phyloP scores from a whole-genome alignment of 352 stramenopile genomes.

The Saprolegnia diclina region DNA sequence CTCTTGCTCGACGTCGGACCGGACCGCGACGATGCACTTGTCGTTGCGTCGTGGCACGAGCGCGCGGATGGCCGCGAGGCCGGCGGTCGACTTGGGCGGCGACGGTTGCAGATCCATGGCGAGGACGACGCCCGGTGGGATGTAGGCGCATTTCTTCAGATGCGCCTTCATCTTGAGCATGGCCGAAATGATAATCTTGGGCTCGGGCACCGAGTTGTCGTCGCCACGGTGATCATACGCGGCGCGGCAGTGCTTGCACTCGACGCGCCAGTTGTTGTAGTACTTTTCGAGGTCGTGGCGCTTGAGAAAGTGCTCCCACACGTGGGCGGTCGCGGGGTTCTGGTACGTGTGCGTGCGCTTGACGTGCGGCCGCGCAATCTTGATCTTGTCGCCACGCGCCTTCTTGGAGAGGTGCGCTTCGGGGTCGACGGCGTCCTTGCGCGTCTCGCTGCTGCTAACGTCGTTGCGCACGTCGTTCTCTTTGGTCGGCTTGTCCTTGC shows the following conservation, averaged over 20 bases:
- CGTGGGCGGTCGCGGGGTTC: slow-evolving; percentile 13
- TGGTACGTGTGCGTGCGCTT: not conserved
- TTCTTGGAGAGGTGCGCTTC: not conserved
- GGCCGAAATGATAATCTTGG: slow-evolving; percentile 20
- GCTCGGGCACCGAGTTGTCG: not conserved
- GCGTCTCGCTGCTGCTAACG: not conserved
- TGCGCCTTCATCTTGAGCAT: slow-evolving; percentile 26
- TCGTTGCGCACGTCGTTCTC: not conserved
- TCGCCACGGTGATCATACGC: slow-evolving; percentile 6
- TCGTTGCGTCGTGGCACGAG: slow-evolving; percentile 7
- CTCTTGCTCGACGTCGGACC: slow-evolving; percentile 13
- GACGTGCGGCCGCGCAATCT: not conserved
- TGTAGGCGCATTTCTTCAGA: slow-evolving; percentile 19
- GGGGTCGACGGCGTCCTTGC: not conserved
- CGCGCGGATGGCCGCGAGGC: slow-evolving; percentile 12
- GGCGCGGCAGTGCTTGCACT: slow-evolving; percentile 23
- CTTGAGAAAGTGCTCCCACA: slow-evolving; percentile 24
- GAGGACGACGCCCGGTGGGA: slow-evolving; percentile 1
- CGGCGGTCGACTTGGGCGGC: slow-evolving; percentile 5
- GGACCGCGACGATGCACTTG: slow-evolving; percentile 12
- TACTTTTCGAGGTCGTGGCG: slow-evolving; percentile 16
- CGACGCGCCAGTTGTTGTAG: slow-evolving; percentile 27
- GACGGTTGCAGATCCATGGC: slow-evolving; percentile 1
- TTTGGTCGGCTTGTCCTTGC: not conserved
- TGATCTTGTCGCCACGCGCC: not conserved